These are phyloP conservation scores for Fusarium tricinctum DNA, from an alignment of 2,329 filamentous ascomycete genomes.

Conservation along the genomic window DNA sequence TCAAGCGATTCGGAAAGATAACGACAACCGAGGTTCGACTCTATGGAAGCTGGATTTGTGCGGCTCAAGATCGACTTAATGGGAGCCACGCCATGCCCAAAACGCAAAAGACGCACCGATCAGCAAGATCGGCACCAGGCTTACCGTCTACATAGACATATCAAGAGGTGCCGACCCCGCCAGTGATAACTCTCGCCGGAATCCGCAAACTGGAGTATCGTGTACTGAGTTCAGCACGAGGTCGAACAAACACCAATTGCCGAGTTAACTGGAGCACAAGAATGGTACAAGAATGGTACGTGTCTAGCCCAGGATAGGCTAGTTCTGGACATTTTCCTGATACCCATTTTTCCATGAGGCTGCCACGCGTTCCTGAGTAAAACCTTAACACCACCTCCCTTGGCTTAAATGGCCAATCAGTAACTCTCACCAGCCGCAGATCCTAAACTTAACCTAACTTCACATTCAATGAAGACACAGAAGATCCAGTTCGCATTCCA, in stretches of 20 bases:
- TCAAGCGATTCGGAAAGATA: neutral
- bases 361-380: constrained; percentile 35
- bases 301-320: constrained; percentile 16
- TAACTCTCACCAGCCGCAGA: constrained; percentile 11
- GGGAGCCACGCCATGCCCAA: constrained; percentile 1
- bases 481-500: constrained; percentile 42
- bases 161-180: constrained; percentile 29
- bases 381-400: constrained; percentile 20
- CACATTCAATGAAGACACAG: constrained; percentile 2
- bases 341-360: constrained; percentile 31
- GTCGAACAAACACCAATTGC: neutral
- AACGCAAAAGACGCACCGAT: constrained; percentile 22
- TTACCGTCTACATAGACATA: constrained; percentile 24
- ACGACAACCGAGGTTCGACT: neutral
- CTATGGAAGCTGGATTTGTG: neutral
- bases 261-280: neutral
- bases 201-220: neutral
- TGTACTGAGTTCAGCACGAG: constrained; percentile 2
- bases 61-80: constrained; percentile 2
- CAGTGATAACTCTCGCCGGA: constrained; percentile 7
- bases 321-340: constrained; percentile 32
- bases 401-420: constrained; percentile 6
- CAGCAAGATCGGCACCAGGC: constrained; percentile 36
- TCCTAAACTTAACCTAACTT: constrained; percentile 22
- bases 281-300: neutral